Evolutionary conservation across 2,329 filamentous ascomycete genomes (phyloP), one percentile per base, ranked within the genome.

Genomic region (Blastomyces parvus): DNA sequence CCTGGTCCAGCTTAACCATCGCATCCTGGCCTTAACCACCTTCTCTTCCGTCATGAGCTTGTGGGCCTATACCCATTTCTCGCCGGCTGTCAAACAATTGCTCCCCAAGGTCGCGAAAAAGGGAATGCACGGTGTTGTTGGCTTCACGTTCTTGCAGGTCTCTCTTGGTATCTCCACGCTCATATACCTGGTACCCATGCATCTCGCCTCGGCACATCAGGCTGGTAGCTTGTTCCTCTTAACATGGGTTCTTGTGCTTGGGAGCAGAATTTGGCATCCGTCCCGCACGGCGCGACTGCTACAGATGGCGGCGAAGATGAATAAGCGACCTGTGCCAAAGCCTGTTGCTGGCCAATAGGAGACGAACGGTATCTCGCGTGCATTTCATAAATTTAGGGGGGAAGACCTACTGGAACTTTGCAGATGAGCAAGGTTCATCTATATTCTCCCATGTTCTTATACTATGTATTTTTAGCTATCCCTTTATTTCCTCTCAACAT

Each of bases 1-100:
- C 19, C 85, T 95, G 33, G 95, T 97, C 2, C 95, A 99, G 79
- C 85, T 99, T 55, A 90, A 99, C 77, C 94, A 99, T 80, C 88
- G 95, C 55, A 90, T 96, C 69, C 83, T 97, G 44, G 95, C 94
- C 64, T 90, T 88, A 57, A 91, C 90, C 19, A 96, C 93, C 0
- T 96, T 96, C 76, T 88, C 85, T 61, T 84, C 88, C 66, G 85
- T 97, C 65, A 79, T 96, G 67, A 82, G 86, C 3, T 82, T 99
- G 11, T 95, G 88, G 76, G 84, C 84, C n/a, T 97, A 92, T 77
- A 84, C 89, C 4, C 86, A 90, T 66, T 86, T 85, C 62, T 85
- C 86, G 50, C 82, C 80, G 2, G 76, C 82, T 19, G 80, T 96
- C 64, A 88, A 89, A 36, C 77, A 73, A 50, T 73, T 78, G 9